Base-by-base conservation (phyloP, 176 grass and related monocot genomes). In the Themeda triandra region DNA sequence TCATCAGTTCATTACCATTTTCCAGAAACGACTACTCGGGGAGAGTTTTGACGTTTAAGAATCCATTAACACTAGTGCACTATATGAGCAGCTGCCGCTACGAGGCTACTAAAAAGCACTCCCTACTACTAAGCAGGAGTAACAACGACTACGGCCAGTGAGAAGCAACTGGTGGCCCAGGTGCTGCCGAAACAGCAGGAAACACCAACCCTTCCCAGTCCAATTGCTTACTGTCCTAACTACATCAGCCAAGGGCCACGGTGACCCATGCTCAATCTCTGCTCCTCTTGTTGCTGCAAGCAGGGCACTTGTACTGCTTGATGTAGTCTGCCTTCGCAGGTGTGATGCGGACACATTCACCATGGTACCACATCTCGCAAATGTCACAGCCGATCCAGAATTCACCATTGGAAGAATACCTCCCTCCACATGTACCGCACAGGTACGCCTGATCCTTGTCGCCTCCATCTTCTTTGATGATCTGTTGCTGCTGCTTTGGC, bases 291-390 rank as follows among this genome's bases (percentile, higher is more conserved):
- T 72, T 88, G 69, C 81, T 92, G 80, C 94, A 97, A 51, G 49
- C 37, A 24, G 89, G 94, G 65, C 92, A 97, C 76, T 85, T 92
- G 62, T 94, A 97, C 7, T 80, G 66, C 51, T 90, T 86, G 85
- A 97, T 85, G 77, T 80, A 54, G 30, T 88, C 71, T 10, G 94
- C 94, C 75, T 67, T 83, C 63, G 85, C 92, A 12, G 89, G 76
- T 65, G 87, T 94, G 64, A 97, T 80, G 42, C 56, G 41, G 24
- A 97, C 92, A 45, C 94, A 97, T 27, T 88, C 85, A 28, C 94
- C 94, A 49, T 97, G 94, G 89, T 90, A 94, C 94, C 94, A 97
- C 36, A 68, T 85, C 80, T 92, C 83, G 19, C 94, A 97, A 19
- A 85, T 1, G 24, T 97, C 94, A 49, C 94, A 97, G 27, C 66